These are phyloP conservation scores for Mycosphaerella arachidis DNA, from an alignment of 2,329 filamentous ascomycete species.

Conservation along the genomic window DNA sequence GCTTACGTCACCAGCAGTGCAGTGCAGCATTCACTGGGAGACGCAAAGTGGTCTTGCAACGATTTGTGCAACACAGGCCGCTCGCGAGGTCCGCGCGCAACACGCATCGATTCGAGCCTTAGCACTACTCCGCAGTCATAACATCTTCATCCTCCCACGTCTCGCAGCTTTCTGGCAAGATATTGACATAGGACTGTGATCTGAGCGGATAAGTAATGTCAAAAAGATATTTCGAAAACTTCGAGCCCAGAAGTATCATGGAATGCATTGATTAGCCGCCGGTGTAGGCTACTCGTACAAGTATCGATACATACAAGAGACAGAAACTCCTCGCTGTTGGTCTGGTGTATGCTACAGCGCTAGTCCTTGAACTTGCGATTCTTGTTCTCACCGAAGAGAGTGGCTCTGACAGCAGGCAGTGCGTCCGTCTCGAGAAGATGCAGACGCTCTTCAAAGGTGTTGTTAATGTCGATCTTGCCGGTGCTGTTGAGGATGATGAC, in stretches of 20 bases:
- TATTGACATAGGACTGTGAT: too few relatives aligned
- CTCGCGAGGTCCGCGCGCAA: too few relatives aligned
- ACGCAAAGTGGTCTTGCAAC: too few relatives aligned
- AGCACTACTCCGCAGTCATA: too few relatives aligned
- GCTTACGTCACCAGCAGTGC: background rate
- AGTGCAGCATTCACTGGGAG: too few relatives aligned
- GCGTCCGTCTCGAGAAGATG: slow-evolving; percentile 78
- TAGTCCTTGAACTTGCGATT: slow-evolving; percentile 96
- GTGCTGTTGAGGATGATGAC: slow-evolving; percentile 72
- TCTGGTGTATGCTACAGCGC: background rate
- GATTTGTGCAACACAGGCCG: too few relatives aligned
- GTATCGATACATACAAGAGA: background rate
- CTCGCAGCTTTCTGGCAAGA: too few relatives aligned
- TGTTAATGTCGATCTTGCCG: slow-evolving; percentile 97
- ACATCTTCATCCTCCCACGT: too few relatives aligned
- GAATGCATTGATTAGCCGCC: background rate
- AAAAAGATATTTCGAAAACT: too few relatives aligned
- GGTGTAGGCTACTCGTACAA: background rate
- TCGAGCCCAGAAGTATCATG: too few relatives aligned
- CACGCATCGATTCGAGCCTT: too few relatives aligned
- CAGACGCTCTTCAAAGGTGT: slow-evolving; percentile 91
- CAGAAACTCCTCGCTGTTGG: background rate
- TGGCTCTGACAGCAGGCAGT: slow-evolving; percentile 76
- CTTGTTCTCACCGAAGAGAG: slow-evolving; percentile 87
- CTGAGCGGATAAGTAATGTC: too few relatives aligned